Conservation (phyloP, 257 asterid species). For the Nicotiana tabacum region DNA sequence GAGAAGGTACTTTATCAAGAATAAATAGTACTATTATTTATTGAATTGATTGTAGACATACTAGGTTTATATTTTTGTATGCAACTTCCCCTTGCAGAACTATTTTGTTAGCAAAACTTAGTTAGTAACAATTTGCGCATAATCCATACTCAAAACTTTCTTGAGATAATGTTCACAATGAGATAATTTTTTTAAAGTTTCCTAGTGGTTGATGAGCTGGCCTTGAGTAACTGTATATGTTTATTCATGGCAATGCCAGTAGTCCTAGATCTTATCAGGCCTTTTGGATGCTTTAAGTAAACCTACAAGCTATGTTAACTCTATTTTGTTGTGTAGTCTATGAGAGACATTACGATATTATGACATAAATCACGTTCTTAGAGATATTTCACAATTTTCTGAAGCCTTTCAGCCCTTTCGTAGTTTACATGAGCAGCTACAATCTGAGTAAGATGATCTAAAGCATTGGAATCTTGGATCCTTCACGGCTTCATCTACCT, state of each 20-base stretch:
- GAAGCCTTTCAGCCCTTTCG: neutral
- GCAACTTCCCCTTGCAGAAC: neutral
- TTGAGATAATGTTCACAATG: neutral
- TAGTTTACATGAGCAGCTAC: neutral
- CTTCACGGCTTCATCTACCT: neutral
- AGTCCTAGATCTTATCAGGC: neutral
- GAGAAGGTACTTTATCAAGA: constrained; percentile 56
- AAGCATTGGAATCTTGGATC: neutral
- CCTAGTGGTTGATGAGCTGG: neutral
- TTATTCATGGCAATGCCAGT: neutral
- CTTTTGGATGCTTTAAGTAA: neutral
- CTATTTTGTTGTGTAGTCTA: neutral
- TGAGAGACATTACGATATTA: neutral
- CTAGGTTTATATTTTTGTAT: neutral
- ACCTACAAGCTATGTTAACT: neutral
- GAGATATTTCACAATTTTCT: neutral
- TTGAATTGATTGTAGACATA: neutral
- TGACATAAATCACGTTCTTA: neutral
- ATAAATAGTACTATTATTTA: neutral
- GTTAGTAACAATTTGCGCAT: neutral
- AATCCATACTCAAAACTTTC: neutral
- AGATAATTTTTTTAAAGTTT: neutral
- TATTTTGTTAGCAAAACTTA: neutral
- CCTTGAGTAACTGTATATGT: neutral
- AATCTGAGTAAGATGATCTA: neutral